A percentile compares a stretch with the other conserved stretches of the same genome.
Conservation (phyloP, 169 alveolate species). For the Cryptosporidium parvum region DNA sequence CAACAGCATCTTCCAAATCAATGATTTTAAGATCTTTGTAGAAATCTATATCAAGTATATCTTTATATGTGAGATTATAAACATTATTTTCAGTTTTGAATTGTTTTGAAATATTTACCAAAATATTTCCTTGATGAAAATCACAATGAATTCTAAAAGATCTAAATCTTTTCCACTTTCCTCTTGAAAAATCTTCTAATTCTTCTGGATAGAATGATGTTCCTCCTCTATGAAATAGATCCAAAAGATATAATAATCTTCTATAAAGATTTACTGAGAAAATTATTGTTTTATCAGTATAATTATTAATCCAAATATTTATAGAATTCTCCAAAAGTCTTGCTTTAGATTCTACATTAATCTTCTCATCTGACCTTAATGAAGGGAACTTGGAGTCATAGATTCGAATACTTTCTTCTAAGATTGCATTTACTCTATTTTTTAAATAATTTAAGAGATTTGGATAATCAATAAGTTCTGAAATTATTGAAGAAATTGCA, state of each 20-base stretch:
- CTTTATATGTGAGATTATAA: conserved; percentile 26
- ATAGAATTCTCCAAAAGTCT: conserved; percentile 15
- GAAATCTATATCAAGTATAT: conserved; percentile 35
- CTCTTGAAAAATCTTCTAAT: conserved; percentile 27
- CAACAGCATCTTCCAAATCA: conserved; percentile 66
- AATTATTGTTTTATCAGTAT: conserved; percentile 16
- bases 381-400: conserved; percentile 19
- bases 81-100: neutral
- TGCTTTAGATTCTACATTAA: neutral
- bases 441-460: conserved; percentile 11
- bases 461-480: conserved; percentile 11
- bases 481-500: conserved; percentile 33
- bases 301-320: conserved; percentile 13
- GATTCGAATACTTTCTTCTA: conserved; percentile 7
- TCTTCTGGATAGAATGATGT: conserved; percentile 53
- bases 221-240: conserved; percentile 69
- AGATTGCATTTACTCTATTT: neutral
- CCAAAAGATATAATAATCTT: conserved; percentile 40
- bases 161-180: conserved; percentile 32
- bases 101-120: conserved; percentile 34
- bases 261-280: conserved; percentile 57
- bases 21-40: conserved; percentile 39
- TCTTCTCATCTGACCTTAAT: neutral
- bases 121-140: conserved; percentile 45
- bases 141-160: conserved; percentile 66